Conservation (phyloP, 2,329 filamentous ascomycete species). For the Bipolaris zeicola region DNA sequence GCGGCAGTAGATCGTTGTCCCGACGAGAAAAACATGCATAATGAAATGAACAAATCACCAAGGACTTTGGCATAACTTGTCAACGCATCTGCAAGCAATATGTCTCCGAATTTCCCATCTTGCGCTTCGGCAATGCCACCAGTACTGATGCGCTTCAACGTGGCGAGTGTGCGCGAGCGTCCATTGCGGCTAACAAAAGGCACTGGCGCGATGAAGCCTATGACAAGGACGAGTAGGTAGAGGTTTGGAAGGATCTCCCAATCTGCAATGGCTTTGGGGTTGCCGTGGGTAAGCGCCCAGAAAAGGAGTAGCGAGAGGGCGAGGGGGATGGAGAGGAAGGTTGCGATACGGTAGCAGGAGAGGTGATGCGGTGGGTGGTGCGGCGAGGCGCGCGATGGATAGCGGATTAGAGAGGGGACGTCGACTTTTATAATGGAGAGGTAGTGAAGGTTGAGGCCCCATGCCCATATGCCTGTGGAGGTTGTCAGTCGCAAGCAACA, state of each 20-base stretch:
- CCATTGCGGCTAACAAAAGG: constrained; percentile 71
- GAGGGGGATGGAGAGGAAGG: constrained; percentile 74
- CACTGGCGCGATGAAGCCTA: constrained; percentile 75
- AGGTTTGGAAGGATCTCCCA: constrained; percentile 88
- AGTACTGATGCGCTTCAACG: constrained; percentile 76
- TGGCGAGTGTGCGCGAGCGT: constrained; percentile 75
- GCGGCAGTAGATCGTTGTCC: constrained; percentile 75
- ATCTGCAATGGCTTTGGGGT: constrained; percentile 69
- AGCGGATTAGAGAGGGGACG: constrained; percentile 83
- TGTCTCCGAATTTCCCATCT: constrained; percentile 93
- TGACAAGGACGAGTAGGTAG: constrained; percentile 74
- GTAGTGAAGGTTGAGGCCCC: constrained; percentile 90
- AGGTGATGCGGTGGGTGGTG: constrained; percentile 76
- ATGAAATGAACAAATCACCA: constrained; percentile 83
- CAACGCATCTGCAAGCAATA: constrained; percentile 89
- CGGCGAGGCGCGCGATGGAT: constrained; percentile 74
- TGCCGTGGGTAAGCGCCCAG: constrained; percentile 78
- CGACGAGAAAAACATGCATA: constrained; percentile 86
- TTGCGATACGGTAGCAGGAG: constrained; percentile 85
- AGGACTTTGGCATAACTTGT: constrained; percentile 94
- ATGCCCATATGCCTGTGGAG: constrained; percentile 83
- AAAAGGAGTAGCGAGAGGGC: constrained; percentile 76
- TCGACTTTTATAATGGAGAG: constrained; percentile 82
- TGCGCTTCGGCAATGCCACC: constrained; percentile 85
- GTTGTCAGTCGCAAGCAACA: neutral